These are phyloP conservation scores for Parastagonospora avenae DNA, from an alignment of 2,329 filamentous ascomycete species.

Conservation along the genomic window DNA sequence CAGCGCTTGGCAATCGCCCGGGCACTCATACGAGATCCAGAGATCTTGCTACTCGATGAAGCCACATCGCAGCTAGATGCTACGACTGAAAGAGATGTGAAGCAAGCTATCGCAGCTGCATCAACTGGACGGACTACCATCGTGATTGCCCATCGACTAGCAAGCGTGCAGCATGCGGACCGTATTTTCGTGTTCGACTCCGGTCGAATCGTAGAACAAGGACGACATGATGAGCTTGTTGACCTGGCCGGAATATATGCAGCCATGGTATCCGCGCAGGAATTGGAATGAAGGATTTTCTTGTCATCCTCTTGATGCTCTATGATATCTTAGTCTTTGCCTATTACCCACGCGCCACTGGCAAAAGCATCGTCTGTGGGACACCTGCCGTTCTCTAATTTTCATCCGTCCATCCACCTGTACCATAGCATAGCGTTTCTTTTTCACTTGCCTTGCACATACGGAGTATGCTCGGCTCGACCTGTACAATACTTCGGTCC, in stretches of 20 bases:
- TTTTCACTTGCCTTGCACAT: neutral
- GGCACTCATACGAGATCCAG: constrained; percentile 53
- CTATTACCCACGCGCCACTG: too few species aligned
- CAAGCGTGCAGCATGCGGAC: constrained; percentile 78
- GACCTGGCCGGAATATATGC: constrained; percentile 41
- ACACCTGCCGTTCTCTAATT: too few species aligned
- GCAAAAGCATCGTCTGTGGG: neutral
- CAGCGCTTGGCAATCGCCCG: constrained; percentile 54
- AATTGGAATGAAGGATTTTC: constrained; percentile 30
- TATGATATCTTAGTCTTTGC: neutral
- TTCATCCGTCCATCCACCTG: too few species aligned
- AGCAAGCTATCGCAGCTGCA: constrained; percentile 49
- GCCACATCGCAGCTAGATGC: constrained; percentile 55
- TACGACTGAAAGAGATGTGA: constrained; percentile 51
- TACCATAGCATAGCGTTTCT: too few species aligned
- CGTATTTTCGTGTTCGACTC: constrained; percentile 79
- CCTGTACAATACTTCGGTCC: constrained; percentile 1
- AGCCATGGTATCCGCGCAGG: constrained; percentile 45
- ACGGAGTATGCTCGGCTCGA: neutral
- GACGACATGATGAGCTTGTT: constrained; percentile 66
- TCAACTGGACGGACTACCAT: constrained; percentile 64
- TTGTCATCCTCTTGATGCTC: neutral
- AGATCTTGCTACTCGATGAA: constrained; percentile 55
- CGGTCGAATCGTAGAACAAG: constrained; percentile 64
- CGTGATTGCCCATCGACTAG: constrained; percentile 77